phyloP scores from a whole-genome alignment of 1,139 yeast species.

The Yamadazyma siamensis region DNA sequence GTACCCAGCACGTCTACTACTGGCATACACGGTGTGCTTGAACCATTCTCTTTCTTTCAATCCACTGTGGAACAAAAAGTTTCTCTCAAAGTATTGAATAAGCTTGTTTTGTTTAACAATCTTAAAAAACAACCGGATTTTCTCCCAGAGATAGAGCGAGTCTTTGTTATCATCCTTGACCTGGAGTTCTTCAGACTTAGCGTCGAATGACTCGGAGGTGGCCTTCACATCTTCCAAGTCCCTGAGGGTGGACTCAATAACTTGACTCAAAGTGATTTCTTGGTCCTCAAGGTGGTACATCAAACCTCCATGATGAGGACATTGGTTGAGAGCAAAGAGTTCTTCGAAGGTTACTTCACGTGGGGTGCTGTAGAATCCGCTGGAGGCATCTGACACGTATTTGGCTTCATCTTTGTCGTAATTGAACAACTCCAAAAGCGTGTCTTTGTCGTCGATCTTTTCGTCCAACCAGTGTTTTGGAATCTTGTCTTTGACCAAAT shows the following conservation, averaged over 20 bases:
- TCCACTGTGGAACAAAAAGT: slow-evolving; percentile 62
- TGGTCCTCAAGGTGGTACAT: slow-evolving; percentile 9
- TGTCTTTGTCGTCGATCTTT: slow-evolving; percentile 13
- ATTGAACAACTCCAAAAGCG: slow-evolving; percentile 17
- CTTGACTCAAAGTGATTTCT: slow-evolving; percentile 24
- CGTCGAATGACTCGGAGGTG: slow-evolving; percentile 36
- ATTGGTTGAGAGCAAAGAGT: slow-evolving; percentile 11
- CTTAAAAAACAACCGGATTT: slow-evolving; percentile 32
- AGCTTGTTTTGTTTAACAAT: slow-evolving; percentile 39
- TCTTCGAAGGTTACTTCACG: slow-evolving; percentile 22
- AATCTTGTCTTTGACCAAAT: slow-evolving; percentile 23
- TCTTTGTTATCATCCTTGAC: slow-evolving; percentile 31
- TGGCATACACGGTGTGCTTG: slow-evolving; percentile 78
- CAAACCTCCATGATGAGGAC: slow-evolving; percentile 3
- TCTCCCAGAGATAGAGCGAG: slow-evolving; percentile 38
- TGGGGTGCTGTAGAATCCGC: slow-evolving; percentile 19
- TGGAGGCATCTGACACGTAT: slow-evolving; percentile 20
- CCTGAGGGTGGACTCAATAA: slow-evolving; percentile 22
- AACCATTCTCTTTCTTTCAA: slow-evolving; percentile 74
- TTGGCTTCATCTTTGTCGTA: slow-evolving; percentile 18
- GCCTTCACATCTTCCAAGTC: slow-evolving; percentile 26
- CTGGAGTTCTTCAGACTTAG: slow-evolving; percentile 29
- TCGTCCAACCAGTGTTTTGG: slow-evolving; percentile 33
- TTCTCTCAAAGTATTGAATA: slow-evolving; percentile 59
- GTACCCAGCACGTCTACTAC: slow-evolving; percentile 84